A percentile compares a stretch with the other conserved stretches of the same genome.
Conservation (phyloP, 352 stramenopile genomes). For the Phytopythium sindhum region DNA sequence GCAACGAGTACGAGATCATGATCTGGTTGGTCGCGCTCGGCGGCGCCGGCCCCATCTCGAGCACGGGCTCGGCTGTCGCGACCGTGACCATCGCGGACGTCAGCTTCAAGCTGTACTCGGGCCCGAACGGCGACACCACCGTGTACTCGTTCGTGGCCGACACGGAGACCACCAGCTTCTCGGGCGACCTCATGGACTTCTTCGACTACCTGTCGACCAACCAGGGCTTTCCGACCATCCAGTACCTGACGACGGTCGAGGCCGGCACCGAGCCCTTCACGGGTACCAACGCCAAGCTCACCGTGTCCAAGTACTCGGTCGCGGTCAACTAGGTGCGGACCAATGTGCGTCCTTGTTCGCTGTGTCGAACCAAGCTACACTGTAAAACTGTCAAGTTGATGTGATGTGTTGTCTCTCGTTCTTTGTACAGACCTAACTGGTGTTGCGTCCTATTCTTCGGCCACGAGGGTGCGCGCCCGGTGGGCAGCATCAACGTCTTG, state of each 20-base stretch:
- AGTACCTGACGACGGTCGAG: constrained; percentile 29
- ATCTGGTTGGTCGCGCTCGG: constrained; percentile 32
- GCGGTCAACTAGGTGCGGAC: not conserved
- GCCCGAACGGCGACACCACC: constrained; percentile 29
- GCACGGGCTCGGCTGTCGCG: constrained; percentile 22
- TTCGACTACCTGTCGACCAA: constrained; percentile 24
- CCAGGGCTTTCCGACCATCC: too few species aligned
- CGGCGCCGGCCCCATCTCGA: constrained; percentile 28
- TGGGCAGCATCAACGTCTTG: constrained; percentile 20
- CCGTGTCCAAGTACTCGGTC: constrained; percentile 13
- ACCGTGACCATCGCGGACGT: constrained; percentile 24
- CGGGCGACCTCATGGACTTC: constrained; percentile 29
- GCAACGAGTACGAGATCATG: constrained; percentile 35
- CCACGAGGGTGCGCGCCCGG: not conserved
- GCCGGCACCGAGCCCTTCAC: constrained; percentile 31
- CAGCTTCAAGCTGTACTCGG: constrained; percentile 32
- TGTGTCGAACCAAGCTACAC: too few species aligned
- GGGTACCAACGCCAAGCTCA: constrained; percentile 23
- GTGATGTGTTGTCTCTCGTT: not conserved
- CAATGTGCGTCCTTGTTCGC: too few species aligned
- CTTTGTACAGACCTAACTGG: not conserved
- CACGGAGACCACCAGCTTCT: constrained; percentile 17
- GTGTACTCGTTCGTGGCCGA: constrained; percentile 33
- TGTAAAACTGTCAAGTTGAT: not conserved
- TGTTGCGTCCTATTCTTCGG: not conserved